Evolutionary conservation across 2,329 filamentous ascomycete species (phyloP).

Genomic region (Hypoxylon sp.): DNA sequence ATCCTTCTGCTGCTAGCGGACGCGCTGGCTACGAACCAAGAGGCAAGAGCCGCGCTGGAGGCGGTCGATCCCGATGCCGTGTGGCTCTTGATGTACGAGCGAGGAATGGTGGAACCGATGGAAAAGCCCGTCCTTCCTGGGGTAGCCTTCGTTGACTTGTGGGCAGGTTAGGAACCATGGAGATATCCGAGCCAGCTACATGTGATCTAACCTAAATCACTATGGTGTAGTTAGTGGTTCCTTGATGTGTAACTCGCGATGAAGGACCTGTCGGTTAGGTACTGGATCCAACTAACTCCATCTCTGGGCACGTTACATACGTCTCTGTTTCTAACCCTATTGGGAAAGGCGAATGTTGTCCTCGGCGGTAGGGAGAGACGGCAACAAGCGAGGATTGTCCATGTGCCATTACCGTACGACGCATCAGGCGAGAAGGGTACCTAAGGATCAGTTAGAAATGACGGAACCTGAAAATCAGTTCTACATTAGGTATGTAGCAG

Average conservation of each 20-base stretch:
- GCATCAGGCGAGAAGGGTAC: constrained; percentile 21
- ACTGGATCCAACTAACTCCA: not conserved
- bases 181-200: not conserved
- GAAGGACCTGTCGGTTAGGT: not conserved
- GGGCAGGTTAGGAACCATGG: constrained; percentile 8
- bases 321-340: not conserved
- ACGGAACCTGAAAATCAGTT: not conserved
- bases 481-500: not conserved
- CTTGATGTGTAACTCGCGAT: not conserved
- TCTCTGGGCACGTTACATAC: not conserved
- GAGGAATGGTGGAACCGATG: constrained; percentile 58
- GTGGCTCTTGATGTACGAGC: constrained; percentile 75
- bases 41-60: constrained; percentile 72
- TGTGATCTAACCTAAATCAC: not conserved
- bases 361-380: not conserved
- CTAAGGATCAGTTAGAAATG: not conserved
- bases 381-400: not conserved
- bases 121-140: constrained; percentile 62
- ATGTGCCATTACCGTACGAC: constrained; percentile 10
- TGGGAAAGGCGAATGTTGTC: not conserved
- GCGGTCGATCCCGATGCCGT: constrained; percentile 80
- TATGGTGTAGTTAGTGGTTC: not conserved
- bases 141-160: constrained; percentile 55
- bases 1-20: constrained; percentile 74
- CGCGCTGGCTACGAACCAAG: constrained; percentile 60